phyloP scores from a whole-genome alignment of 2,329 filamentous ascomycete genomes.

The Alternaria solani region DNA sequence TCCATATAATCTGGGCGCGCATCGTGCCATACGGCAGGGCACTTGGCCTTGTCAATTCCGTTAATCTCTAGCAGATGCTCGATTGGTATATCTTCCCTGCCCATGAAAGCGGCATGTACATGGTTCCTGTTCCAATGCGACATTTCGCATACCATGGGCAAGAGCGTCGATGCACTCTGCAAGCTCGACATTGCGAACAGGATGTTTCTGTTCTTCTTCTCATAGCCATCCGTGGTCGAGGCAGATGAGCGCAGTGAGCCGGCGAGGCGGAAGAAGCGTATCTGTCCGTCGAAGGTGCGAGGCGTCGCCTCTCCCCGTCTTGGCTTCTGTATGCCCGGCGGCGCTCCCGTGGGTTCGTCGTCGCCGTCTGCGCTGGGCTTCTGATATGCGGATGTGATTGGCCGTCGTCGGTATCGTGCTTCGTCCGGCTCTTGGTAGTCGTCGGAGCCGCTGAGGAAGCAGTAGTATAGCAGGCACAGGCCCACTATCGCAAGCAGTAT shows the following conservation, averaged over 20 bases:
- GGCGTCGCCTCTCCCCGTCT: constrained; percentile 24
- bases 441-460: constrained; percentile 57
- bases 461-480: constrained; percentile 66
- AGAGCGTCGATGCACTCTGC: constrained; percentile 73
- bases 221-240: constrained; percentile 61
- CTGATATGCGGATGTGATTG: constrained; percentile 18
- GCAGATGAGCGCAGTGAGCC: constrained; percentile 67
- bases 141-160: constrained; percentile 91
- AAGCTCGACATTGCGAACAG: constrained; percentile 81
- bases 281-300: constrained; percentile 68
- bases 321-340: constrained; percentile 32
- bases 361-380: constrained; percentile 12
- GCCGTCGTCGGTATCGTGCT: constrained; percentile 6
- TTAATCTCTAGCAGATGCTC: constrained; percentile 78
- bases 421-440: neutral
- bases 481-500: constrained; percentile 49
- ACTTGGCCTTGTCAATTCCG: constrained; percentile 72
- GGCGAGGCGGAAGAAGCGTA: constrained; percentile 73
- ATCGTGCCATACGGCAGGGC: constrained; percentile 74
- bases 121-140: constrained; percentile 70
- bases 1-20: constrained; percentile 77
- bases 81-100: constrained; percentile 73
- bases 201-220: constrained; percentile 70
- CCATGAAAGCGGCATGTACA: constrained; percentile 84
- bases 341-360: constrained; percentile 37